Evolutionary conservation across 345 rosid genomes (phyloP), one percentile per base, ranked within the genome.

Genomic region (Eucalyptus dawsonii): DNA sequence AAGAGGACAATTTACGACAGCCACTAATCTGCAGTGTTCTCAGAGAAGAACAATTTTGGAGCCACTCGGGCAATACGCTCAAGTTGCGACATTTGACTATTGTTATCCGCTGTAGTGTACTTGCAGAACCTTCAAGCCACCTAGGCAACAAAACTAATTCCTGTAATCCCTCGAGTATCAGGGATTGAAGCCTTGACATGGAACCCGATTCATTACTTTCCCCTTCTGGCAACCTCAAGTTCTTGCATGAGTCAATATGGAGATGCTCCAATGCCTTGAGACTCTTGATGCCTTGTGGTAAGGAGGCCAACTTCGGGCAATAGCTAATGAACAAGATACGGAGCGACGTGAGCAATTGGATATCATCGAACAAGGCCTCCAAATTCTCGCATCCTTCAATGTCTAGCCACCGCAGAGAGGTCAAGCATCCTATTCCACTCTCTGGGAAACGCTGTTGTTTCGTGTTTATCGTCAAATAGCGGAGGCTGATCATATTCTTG

Each of bases 41-140:
- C 24, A 90, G 87, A 8, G 92, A 87, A 22, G 50, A 65, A 49
- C 90, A 87, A 15, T 37, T 9, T 37, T 13, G 67, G 81, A 83
- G 53, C 50, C 90, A 88, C 15, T 54, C 19, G 1, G 91, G 93
- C 11, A 91, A 58, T 40, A 37, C 50, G 13, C 27, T 44, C 86
- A 93, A 67, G 67, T 86, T 62, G 15, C 22, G 80, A 60, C 90
- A 91, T 10, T 50, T 3, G 9, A 0, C 14, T 14, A 88, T 34
- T 2, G 0, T 0, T 13, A 91, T 27, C 40, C 1, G 8, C 22
- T 87, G 53, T 19, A 91, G 40, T 42, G 90, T 86, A 34, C 51
- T 62, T 3, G 88, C 87, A 47, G 87, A 90, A 11, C 54, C 86
- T 54, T 50, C 45, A 27, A 92, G 81, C 94, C 94, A 90, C 29